Percentiles rank a stretch among this genome's conserved stretches.
Evolutionary conservation across 768 basidiomycete species (phyloP).

Genomic region (Tricholoma saponaceum): DNA sequence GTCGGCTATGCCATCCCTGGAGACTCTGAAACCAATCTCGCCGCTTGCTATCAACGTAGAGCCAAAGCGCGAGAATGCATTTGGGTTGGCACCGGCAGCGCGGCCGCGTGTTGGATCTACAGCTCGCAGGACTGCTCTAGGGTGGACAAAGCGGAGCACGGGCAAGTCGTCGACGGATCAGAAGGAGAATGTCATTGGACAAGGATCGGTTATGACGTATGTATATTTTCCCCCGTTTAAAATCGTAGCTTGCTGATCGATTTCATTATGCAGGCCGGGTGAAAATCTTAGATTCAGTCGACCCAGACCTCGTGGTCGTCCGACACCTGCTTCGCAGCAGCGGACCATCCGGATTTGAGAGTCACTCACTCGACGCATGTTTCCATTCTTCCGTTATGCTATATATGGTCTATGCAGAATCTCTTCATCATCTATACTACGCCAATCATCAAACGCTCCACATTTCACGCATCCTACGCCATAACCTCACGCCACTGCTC

Average conservation of each 20-base stretch:
- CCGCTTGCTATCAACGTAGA: slow-evolving; percentile 34
- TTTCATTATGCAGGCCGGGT: slow-evolving; percentile 32
- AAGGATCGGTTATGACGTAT: slow-evolving; percentile 51
- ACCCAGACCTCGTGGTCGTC: slow-evolving; percentile 46
- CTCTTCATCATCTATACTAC: background rate
- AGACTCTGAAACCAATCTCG: slow-evolving; percentile 39
- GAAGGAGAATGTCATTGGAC: slow-evolving; percentile 47
- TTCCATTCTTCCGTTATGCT: background rate
- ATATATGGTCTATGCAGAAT: background rate
- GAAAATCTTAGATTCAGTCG: slow-evolving; percentile 45
- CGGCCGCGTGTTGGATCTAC: slow-evolving; percentile 53
- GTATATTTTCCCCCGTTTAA: slow-evolving; percentile 23
- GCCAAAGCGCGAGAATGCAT: slow-evolving; percentile 34
- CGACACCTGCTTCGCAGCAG: slow-evolving; percentile 37
- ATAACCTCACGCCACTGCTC: background rate
- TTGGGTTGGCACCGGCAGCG: slow-evolving; percentile 28
- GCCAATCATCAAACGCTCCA: background rate
- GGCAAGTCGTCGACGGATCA: slow-evolving; percentile 49
- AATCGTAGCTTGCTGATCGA: background rate
- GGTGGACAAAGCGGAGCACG: slow-evolving; percentile 60
- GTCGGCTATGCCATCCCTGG: slow-evolving; percentile 31
- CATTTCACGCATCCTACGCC: background rate
- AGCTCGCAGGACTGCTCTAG: slow-evolving; percentile 53
- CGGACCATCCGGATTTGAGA: slow-evolving; percentile 33
- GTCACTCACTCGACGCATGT: background rate